Conservation (phyloP, 1,284 basidiomycete genomes). For the Earliella scabrosa region DNA sequence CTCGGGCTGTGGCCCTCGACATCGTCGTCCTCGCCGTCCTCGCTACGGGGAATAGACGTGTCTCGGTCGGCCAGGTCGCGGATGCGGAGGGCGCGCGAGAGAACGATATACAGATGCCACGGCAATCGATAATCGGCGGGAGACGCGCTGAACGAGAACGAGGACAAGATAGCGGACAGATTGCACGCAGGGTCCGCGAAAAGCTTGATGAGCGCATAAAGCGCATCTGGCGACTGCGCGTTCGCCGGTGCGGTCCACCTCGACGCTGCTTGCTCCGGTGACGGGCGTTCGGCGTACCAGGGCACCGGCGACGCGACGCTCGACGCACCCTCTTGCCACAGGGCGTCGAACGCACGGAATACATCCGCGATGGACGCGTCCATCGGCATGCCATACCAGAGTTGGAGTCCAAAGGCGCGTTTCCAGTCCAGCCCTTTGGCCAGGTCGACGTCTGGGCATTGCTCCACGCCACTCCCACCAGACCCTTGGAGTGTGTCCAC, state of each 20-base stretch:
- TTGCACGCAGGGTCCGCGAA: slow-evolving; percentile 71
- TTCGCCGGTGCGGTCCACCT: slow-evolving; percentile 43
- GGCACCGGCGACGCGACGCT: slow-evolving; percentile 70
- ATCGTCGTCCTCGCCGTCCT: slow-evolving; percentile 47
- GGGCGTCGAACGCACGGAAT: slow-evolving; percentile 69
- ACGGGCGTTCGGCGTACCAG: slow-evolving; percentile 58
- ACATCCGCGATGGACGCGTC: slow-evolving; percentile 76
- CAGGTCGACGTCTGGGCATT: slow-evolving; percentile 70
- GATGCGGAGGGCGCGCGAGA: slow-evolving; percentile 81
- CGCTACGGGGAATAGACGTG: slow-evolving; percentile 44
- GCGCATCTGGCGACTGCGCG: slow-evolving; percentile 61
- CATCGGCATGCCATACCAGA: slow-evolving; percentile 88
- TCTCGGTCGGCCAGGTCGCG: slow-evolving; percentile 88
- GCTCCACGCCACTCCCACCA: slow-evolving; percentile 57
- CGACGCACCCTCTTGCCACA: slow-evolving; percentile 47
- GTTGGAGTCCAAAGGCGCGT: slow-evolving; percentile 86
- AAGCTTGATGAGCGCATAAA: slow-evolving; percentile 86
- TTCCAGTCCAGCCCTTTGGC: slow-evolving; percentile 94
- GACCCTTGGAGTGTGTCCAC: slow-evolving; percentile 68
- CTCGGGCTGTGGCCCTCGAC: slow-evolving; percentile 78
- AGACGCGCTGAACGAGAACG: slow-evolving; percentile 78
- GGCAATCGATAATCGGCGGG: slow-evolving; percentile 83
- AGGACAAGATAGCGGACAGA: slow-evolving; percentile 62
- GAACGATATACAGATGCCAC: slow-evolving; percentile 93
- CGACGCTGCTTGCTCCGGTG: slow-evolving; percentile 26